Percentiles rank a stretch among this genome's conserved stretches.
These are phyloP conservation scores for Selenicereus undatus DNA, from an alignment of 148 eudicot species.

Conservation along the genomic window DNA sequence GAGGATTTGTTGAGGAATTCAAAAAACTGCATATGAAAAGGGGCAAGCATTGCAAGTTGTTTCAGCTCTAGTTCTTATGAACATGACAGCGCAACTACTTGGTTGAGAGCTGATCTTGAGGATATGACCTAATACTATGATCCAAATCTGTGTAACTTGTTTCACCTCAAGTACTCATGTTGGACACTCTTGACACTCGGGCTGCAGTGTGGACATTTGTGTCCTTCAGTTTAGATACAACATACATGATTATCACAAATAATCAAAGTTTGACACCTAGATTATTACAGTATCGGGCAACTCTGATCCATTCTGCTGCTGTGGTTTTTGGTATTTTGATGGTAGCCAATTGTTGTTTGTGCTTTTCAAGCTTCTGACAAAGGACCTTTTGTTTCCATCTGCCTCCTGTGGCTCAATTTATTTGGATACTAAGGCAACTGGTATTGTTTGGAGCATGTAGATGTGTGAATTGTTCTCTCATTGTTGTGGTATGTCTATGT, in stretches of 20 bases:
- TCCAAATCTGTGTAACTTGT: too few species aligned
- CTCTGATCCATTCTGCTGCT: not conserved
- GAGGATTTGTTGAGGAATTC: too few species aligned
- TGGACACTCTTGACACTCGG: too few species aligned
- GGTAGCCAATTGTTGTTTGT: not conserved
- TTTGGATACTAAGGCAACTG: not conserved
- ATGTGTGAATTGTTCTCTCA: not conserved
- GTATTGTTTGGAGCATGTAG: not conserved
- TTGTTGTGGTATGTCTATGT: not conserved
- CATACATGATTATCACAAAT: not conserved
- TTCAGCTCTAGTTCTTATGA: not conserved
- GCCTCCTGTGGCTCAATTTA: not conserved
- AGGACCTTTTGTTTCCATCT: not conserved
- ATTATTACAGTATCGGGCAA: not conserved
- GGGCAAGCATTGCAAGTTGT: not conserved
- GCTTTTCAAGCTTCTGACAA: not conserved
- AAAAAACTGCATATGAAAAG: too few species aligned
- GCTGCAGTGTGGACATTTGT: too few species aligned
- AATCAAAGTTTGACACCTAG: not conserved
- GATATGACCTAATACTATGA: not conserved
- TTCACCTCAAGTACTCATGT: too few species aligned
- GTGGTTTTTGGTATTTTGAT: not conserved
- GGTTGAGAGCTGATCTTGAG: not conserved
- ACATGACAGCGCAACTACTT: not conserved
- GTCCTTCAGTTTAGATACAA: not conserved